Base-by-base conservation (phyloP, 306 rosid species). In the Glycine soja region DNA sequence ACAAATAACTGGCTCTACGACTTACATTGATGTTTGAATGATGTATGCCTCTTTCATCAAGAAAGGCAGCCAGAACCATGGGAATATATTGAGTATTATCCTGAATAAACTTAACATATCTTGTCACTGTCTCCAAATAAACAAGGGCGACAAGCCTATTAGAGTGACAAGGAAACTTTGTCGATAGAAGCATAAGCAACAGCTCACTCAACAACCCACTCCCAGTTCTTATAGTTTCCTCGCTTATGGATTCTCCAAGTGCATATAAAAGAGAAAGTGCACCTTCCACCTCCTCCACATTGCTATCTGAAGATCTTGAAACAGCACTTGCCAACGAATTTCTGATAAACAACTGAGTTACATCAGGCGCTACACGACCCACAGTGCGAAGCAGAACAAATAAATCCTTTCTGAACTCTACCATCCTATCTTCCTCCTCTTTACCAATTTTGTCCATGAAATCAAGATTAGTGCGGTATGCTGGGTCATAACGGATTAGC, bases 31-130 rank as follows among this genome's bases (percentile, higher is more conserved):
- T 75, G 77, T 90, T 95, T 54, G 91, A 88, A 83, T 95, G 99
- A 88, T 88, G 96, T 87, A 93, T 89, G 51, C 99, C 98, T 84
- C 99, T 91, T 82, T 95, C 99, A 87, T 95, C 99, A 72, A 95
- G 99, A 88, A 93, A 95, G 72, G 93, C 97, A 85, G 93, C 72
- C 77, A 95, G 81, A 75, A 95, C 97, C 89, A 87, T 79, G 32
- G 91, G 94, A 81, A 95, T 90, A 81, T 89, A 91, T 32, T 88
- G 97, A 78, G 91, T 80, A 72, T 90, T 91, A 54, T 95, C 98
- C 82, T 90, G 97, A 66, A 93, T 87, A 80, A 92, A 89, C 91
- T 95, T 95, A 48, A 88, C 72, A 83, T 93, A 95, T 87, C 99
- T 89, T 32, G 93, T 87, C 58, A 93, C 84, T 45, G 99, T 95